These are phyloP conservation scores for Sclerotinia borealis DNA, from an alignment of 2,329 filamentous ascomycete species.

Conservation along the genomic window DNA sequence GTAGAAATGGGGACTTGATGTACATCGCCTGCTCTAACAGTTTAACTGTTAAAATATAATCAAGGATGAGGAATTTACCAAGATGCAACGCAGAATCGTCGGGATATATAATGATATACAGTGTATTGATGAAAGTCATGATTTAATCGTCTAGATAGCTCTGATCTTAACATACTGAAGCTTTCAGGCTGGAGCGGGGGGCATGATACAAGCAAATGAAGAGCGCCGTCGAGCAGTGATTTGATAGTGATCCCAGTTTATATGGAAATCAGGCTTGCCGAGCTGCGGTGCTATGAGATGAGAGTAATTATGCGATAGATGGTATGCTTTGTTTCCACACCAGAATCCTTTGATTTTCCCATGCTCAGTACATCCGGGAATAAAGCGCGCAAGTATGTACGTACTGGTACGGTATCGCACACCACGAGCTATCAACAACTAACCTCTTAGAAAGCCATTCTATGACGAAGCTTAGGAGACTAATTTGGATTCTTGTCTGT, in stretches of 20 bases:
- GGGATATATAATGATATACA: neutral
- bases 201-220: too few relatives aligned
- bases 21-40: slow-evolving; percentile 13
- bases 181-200: neutral
- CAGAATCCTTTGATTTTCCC: neutral
- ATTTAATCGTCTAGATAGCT: neutral
- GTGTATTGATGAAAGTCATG: neutral
- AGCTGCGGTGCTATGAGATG: neutral
- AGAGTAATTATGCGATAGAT: neutral
- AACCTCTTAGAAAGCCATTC: neutral
- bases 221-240: neutral
- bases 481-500: too few relatives aligned
- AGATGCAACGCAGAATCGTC: neutral
- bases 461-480: too few relatives aligned
- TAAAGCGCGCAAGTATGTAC: neutral
- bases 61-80: slow-evolving; percentile 10
- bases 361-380: neutral
- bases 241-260: neutral
- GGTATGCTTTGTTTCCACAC: neutral
- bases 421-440: neutral
- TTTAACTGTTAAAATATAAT: slow-evolving; percentile 13
- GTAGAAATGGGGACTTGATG: slow-evolving; percentile 15
- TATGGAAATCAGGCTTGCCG: neutral
- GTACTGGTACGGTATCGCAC: too few relatives aligned
- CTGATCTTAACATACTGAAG: neutral